These are phyloP conservation scores for Paramarasmius palmivorus DNA, from an alignment of 1,284 basidiomycete genomes.

Conservation along the genomic window DNA sequence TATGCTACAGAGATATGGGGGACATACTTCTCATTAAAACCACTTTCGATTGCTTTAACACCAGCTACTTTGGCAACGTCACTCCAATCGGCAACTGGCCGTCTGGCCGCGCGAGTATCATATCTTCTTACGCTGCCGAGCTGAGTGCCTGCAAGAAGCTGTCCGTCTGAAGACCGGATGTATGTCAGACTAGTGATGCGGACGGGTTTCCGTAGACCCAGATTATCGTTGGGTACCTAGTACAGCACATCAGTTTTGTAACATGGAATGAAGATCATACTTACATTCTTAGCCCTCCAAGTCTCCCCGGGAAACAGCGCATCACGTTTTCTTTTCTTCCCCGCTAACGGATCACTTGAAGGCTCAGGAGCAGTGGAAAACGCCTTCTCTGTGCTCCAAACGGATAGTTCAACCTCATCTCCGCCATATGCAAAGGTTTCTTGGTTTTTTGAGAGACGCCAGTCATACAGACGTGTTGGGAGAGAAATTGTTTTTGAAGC, in stretches of 20 bases:
- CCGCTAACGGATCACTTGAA: slow-evolving; percentile 26
- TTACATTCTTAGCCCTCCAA: slow-evolving; percentile 80
- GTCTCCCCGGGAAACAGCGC: slow-evolving; percentile 68
- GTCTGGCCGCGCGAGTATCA: slow-evolving; percentile 74
- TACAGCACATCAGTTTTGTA: not conserved
- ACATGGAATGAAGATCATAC: slow-evolving; percentile 15
- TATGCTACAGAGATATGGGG: slow-evolving; percentile 1
- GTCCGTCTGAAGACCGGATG: slow-evolving; percentile 43
- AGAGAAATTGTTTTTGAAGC: slow-evolving; percentile 41
- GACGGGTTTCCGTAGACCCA: slow-evolving; percentile 81
- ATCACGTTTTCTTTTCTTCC: slow-evolving; percentile 72
- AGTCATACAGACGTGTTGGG: slow-evolving; percentile 64
- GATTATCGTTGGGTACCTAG: slow-evolving; percentile 75
- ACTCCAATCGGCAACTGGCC: slow-evolving; percentile 71
- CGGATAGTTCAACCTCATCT: slow-evolving; percentile 84
- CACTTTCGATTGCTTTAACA: slow-evolving; percentile 61
- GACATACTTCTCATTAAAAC: slow-evolving; percentile 71
- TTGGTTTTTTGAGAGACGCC: slow-evolving; percentile 57
- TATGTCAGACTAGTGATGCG: slow-evolving; percentile 73
- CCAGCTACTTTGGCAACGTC: slow-evolving; percentile 66
- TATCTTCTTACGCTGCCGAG: slow-evolving; percentile 79
- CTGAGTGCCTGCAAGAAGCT: slow-evolving; percentile 75
- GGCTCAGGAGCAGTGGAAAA: slow-evolving; percentile 39
- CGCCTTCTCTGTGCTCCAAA: slow-evolving; percentile 78
- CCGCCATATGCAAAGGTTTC: slow-evolving; percentile 79